A percentile compares a stretch with the other conserved stretches of the same genome.
These are phyloP conservation scores for Fennellomyces sp. DNA, from an alignment of 371 early-diverging fungal species.

Conservation along the genomic window DNA sequence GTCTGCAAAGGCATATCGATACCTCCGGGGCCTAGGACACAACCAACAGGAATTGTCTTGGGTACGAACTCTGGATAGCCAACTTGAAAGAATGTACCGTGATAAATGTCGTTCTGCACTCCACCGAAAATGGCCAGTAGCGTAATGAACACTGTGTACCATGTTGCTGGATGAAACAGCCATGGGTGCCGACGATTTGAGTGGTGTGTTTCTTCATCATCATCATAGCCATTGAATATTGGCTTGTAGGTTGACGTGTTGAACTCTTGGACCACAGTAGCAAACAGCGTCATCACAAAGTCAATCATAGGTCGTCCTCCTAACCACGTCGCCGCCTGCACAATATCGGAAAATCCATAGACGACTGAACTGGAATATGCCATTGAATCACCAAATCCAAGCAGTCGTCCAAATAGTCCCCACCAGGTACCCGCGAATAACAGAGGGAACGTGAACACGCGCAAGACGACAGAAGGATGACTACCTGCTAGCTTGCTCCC, in stretches of 20 bases:
- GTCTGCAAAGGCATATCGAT: conserved; percentile 6
- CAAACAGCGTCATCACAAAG: conserved; percentile 30
- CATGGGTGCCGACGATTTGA: background rate
- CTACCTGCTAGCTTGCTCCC: background rate
- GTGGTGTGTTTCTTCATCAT: background rate
- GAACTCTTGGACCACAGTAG: conserved; percentile 25
- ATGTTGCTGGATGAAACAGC: conserved; percentile 18
- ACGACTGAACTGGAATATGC: conserved; percentile 19
- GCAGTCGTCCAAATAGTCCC: conserved; percentile 9
- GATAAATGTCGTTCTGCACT: conserved; percentile 19
- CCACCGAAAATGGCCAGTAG: conserved; percentile 27
- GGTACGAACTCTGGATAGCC: conserved; percentile 29
- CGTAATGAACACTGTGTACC: conserved; percentile 10
- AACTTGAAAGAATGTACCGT: conserved; percentile 33
- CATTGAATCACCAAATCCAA: conserved; percentile 29
- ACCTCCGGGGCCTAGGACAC: conserved; percentile 32
- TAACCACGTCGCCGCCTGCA: conserved; percentile 23
- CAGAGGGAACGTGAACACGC: conserved; percentile 30
- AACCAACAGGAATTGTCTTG: conserved; percentile 31
- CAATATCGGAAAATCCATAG: conserved; percentile 29
- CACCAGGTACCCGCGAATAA: conserved; percentile 33
- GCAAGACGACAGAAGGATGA: background rate
- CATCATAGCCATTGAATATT: background rate
- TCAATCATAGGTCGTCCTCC: conserved; percentile 34
- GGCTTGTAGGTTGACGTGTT: background rate